Conservation (phyloP, 257 asterid genomes). For the Solanum dulcamara region DNA sequence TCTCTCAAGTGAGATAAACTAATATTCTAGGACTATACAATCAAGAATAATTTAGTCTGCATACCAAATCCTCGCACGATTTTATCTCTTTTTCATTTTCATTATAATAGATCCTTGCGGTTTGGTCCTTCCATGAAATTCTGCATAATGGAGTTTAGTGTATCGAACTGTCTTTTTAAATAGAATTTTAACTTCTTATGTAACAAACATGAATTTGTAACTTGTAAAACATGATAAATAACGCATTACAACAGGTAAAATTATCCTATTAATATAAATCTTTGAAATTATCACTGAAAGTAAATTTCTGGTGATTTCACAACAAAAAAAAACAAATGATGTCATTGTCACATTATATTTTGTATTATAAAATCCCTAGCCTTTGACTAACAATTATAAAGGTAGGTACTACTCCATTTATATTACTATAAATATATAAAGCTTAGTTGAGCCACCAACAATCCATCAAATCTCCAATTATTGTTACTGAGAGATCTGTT, state of each 20-base stretch:
- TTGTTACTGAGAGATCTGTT: background rate
- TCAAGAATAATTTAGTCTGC: background rate
- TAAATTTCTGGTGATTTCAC: no score
- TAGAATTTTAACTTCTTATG: no score
- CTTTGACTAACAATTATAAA: background rate
- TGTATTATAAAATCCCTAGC: background rate
- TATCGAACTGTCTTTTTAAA: no score
- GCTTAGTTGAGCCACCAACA: background rate
- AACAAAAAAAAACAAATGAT: no score
- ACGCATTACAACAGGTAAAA: no score
- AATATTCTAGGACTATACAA: fast-evolving
- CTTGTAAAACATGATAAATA: no score
- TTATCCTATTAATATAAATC: no score
- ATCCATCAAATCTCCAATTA: background rate
- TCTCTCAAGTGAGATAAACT: background rate
- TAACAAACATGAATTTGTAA: no score
- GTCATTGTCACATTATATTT: background rate
- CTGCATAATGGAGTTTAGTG: no score
- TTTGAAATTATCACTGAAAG: no score
- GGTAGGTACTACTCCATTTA: background rate
- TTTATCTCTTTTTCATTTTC: background rate
- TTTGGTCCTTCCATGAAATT: background rate
- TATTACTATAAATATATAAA: background rate
- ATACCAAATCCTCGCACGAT: background rate
- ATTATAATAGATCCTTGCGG: background rate